Evolutionary conservation across 768 basidiomycete genomes (phyloP), one percentile per base, ranked within the genome.

Genomic region (Aureoboletus auriporus): DNA sequence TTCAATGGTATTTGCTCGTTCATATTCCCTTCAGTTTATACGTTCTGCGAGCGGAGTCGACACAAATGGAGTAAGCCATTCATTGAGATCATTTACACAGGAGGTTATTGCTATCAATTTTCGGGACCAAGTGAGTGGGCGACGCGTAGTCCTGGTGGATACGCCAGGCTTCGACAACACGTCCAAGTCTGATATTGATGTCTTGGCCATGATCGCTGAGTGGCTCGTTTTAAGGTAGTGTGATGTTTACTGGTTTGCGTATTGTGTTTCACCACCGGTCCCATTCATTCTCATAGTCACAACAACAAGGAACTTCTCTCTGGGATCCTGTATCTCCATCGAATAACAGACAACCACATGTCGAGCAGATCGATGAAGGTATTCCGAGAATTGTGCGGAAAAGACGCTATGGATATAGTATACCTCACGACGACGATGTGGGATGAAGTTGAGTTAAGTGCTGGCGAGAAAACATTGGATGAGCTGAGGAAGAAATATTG

Each of bases 391-490:
- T 26, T 66, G 5, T 67, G 66, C 17, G 64, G 67, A 49, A 14
- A 47, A 50, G 40, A 57, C 50, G 44, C 69, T 51, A 40, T 68
- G 17, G 50, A 51, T 1, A 65, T 65, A 12, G 67, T 74, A 5
- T 47, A 66, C 13, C 50, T 75, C n/a, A 65, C 60, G n/a, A 68
- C 71, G 2, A 70, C 71, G 9, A 69, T 69, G 61, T 71, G 68
- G 70, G 65, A 67, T 47, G 57, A 56, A 27, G 53, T 65, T 8
- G 53, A 54, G 2, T 28, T 30, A n/a, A 50, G 41, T 0, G 50
- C 53, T 9, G 70, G 64, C 9, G 34, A 47, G 14, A 47, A 44
- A 42, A 52, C 47, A 30, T 38, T 55, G 6, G 16, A 36, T 2
- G 45, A 52, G 14, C 52, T 53, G 11, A 27, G 30, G 20, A n/a